phyloP scores from a whole-genome alignment of 768 basidiomycete genomes.

The Leucocoprinus birnbaumii region DNA sequence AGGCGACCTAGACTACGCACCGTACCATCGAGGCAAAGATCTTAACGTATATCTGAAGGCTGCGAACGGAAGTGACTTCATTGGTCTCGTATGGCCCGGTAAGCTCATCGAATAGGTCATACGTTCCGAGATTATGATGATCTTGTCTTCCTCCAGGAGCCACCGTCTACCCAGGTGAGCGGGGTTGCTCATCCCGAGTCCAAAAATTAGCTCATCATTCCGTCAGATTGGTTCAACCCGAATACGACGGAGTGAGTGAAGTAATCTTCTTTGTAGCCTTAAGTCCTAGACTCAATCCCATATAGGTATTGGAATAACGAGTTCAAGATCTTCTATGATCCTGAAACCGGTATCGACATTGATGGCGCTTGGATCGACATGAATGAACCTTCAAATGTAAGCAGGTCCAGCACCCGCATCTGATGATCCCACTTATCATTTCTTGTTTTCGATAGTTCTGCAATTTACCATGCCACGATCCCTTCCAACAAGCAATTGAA shows the following conservation, averaged over 20 bases:
- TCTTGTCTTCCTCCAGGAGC: neutral
- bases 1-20: constrained; percentile 37
- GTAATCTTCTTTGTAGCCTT: neutral
- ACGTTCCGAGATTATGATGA: no score
- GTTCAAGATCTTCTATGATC: constrained; percentile 53
- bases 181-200: neutral
- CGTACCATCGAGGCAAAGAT: constrained; percentile 52
- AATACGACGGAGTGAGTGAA: constrained; percentile 47
- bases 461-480: constrained; percentile 56
- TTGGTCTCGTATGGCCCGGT: constrained; percentile 69
- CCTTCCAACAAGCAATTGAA: constrained; percentile 51
- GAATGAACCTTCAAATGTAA: constrained; percentile 70
- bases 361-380: constrained; percentile 77
- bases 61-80: constrained; percentile 53
- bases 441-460: constrained; percentile 46
- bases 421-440: neutral
- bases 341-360: constrained; percentile 54
- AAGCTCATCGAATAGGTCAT: constrained; percentile 53
- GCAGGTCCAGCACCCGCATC: constrained; percentile 13
- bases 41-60: constrained; percentile 61
- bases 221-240: constrained; percentile 58
- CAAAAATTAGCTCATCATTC: neutral
- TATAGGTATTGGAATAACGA: constrained; percentile 62
- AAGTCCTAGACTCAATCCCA: neutral
- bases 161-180: constrained; percentile 9